Evolutionary conservation across 73 alveolate species (phyloP), one percentile per base, ranked within the genome.

Genomic region (Stentor roeselii): DNA sequence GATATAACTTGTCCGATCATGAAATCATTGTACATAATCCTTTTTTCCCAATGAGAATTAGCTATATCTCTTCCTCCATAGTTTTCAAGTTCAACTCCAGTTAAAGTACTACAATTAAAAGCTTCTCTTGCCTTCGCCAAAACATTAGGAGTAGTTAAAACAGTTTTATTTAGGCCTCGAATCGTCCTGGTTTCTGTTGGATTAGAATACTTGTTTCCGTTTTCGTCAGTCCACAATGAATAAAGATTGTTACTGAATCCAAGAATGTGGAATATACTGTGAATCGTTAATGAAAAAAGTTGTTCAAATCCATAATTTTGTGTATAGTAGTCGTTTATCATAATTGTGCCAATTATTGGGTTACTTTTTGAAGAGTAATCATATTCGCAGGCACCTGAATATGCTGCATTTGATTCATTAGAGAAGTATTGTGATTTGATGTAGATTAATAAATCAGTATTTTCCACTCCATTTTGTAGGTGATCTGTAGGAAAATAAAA

Each of bases 1-100:
- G 84, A 39, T 78, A 75, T 77, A 21, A 6, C 3, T 60, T 15
- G 42, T 1, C 84, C 30, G 38, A 75, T 50, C 94, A 89, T 89
- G 59, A 75, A 86, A 84, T 89, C 94, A 60, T 90, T 87, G 75
- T 75, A 35, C 91, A 89, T 86, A 37, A 86, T 77, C 74, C 94
- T 86, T 11, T 86, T 84, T 15, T 89, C 94, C 94, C 94, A 89
- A 86, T 89, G 94, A 41, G 84, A 39, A 2, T 87, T 88, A 36
- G 80, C 60, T 30, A 84, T 78, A 1, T 90, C 89, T 1, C 32
- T 39, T 32, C 83, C 85, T 40, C 77, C 90, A 42, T 84, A 87
- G 58, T 60, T 50, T 86, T 89, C 94, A 3, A 89, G 59, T 59
- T 83, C 87, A 3, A 89, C 38, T 1, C 88, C 88, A 14, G 76